Evolutionary conservation across 768 basidiomycete species (phyloP), one percentile per base, ranked within the genome.

Genomic region (Boletellus ananas): DNA sequence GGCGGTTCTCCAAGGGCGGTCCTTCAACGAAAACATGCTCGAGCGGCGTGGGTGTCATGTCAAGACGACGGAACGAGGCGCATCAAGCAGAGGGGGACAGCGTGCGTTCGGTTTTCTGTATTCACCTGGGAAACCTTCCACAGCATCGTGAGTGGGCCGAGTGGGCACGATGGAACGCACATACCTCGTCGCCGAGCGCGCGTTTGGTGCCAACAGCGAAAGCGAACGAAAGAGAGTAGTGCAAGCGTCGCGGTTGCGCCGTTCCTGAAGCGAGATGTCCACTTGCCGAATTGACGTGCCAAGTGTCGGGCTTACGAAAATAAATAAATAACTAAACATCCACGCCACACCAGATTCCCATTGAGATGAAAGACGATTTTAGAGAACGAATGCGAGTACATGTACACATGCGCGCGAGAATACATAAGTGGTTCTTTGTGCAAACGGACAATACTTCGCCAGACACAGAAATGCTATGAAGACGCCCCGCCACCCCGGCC

Each of bases 381-480:
- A 23, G 23, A 43, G 25, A 25, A 25, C 39, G 17, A 39, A 39
- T 65, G 64, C 47, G 59, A 8, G 8, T 39, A 67, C 58, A 47
- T 59, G 54, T 69, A 69, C 62, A 67, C 56, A 59, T 54, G 55
- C 58, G 56, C 55, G 29, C 23, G 23, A 23, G 54, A 54, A 64
- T 66, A 64, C 57, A 66, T 64, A 67, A 41, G 58, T 55, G 21
- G 34, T 27, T 49, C 45, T 54, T 39, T 52, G 59, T 57, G 57
- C 50, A 39, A 38, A 51, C 54, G 50, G 50, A 40, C 54, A 56
- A 55, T 67, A 62, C 33, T 55, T 64, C 49, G 52, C 65, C 58
- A 58, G 44, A 53, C 47, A 48, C 42, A 6, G 44, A 29, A 39
- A 49, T 39, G 16, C 41, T 35, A 20, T 25, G 4, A 25, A 25